A percentile compares a stretch with the other conserved stretches of the same genome.
phyloP scores from a whole-genome alignment of 2,329 filamentous ascomycete genomes.

The Colletotrichum sp. region DNA sequence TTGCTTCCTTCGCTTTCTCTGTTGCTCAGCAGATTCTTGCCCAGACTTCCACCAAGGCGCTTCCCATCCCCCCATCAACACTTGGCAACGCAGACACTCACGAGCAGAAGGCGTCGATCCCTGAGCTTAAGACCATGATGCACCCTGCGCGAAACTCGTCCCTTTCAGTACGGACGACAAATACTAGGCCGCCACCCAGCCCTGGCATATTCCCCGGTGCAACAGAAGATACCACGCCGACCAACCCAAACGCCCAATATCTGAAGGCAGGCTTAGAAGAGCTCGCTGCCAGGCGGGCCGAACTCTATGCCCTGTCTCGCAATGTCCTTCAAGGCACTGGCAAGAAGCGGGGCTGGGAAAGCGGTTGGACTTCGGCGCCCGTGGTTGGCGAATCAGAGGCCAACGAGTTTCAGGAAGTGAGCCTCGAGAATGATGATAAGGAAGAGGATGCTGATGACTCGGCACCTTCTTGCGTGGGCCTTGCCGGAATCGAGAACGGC shows the following conservation, averaged over 20 bases:
- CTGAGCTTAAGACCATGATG: conserved; percentile 74
- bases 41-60: conserved; percentile 73
- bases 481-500: conserved; percentile 55
- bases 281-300: conserved; percentile 80
- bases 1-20: conserved; percentile 79
- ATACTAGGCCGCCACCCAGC: conserved; percentile 46
- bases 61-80: conserved; percentile 69
- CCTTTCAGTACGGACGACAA: conserved; percentile 45
- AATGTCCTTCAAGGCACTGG: conserved; percentile 80
- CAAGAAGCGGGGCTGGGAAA: conserved; percentile 73
- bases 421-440: conserved; percentile 50
- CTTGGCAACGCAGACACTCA: conserved; percentile 50
- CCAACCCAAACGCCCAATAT: conserved; percentile 48
- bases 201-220: conserved; percentile 59
- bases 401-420: conserved; percentile 62
- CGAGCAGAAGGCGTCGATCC: conserved; percentile 67
- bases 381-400: conserved; percentile 49
- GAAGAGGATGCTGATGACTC: conserved; percentile 4
- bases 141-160: conserved; percentile 71
- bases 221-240: conserved; percentile 35
- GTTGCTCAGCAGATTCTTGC: conserved; percentile 78
- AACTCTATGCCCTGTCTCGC: conserved; percentile 80
- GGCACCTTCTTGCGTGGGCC: conserved; percentile 9
- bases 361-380: conserved; percentile 73
- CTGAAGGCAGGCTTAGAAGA: conserved; percentile 76